Percentiles rank a stretch among this genome's conserved stretches.
phyloP scores from a whole-genome alignment of 1,284 basidiomycete species.

The Veloboletus limbatus region DNA sequence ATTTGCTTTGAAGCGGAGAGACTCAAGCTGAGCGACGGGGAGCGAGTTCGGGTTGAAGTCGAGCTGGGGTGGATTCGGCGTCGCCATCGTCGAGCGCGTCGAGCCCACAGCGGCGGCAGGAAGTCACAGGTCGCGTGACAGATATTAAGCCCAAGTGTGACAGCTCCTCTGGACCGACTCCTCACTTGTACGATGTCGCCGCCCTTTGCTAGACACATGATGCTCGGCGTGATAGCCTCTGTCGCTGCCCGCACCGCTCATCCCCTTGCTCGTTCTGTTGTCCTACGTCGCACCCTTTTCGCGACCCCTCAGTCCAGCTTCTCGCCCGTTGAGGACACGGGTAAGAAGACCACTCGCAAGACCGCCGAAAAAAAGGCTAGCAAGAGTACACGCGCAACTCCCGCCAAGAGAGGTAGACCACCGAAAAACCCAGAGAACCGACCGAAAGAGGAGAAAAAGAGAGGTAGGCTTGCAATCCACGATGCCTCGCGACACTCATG shows the following conservation, averaged over 20 bases:
- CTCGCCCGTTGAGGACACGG: neutral
- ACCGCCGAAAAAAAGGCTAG: neutral
- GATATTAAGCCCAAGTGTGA: too few relatives aligned
- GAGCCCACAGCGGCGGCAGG: too few relatives aligned
- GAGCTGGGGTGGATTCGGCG: too few relatives aligned
- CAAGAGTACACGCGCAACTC: neutral
- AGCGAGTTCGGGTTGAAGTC: too few relatives aligned
- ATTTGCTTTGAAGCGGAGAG: constrained; percentile 66
- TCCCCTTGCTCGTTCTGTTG: too few relatives aligned
- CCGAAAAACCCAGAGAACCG: constrained; percentile 3
- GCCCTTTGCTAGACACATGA: constrained; percentile 11
- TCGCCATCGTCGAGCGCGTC: too few relatives aligned
- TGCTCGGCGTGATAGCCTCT: too few relatives aligned
- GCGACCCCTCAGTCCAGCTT: constrained; percentile 19
- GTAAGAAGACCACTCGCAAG: constrained; percentile 5
- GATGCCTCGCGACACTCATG: neutral
- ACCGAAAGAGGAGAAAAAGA: constrained; percentile 8
- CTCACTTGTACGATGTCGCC: constrained; percentile 2
- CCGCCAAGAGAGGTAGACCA: constrained; percentile 12
- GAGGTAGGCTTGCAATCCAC: constrained; percentile 2
- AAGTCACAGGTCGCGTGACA: constrained; percentile 24
- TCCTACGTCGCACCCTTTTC: constrained; percentile 27
- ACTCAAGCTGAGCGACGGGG: constrained; percentile 61
- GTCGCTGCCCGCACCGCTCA: constrained; percentile 4
- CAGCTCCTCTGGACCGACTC: too few relatives aligned